Evolutionary conservation across 2,329 filamentous ascomycete genomes (phyloP), one percentile per base, ranked within the genome.

Genomic region (Hansfordia pulvinata): DNA sequence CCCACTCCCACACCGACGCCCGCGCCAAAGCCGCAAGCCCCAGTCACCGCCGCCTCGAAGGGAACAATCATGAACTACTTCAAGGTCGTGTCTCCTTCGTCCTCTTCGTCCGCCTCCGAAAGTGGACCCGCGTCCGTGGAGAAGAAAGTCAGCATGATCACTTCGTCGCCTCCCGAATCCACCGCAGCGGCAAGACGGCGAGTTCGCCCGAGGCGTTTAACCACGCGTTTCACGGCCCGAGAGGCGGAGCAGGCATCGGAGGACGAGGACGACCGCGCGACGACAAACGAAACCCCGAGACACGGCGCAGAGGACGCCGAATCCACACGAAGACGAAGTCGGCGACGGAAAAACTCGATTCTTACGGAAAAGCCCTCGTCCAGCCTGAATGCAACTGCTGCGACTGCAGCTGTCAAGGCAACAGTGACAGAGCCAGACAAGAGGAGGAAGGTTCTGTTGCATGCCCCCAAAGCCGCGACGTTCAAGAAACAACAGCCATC

Each of bases 231-330:
- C 13, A 12, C 30, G 17, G 20, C 21, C 1, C 31, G 20, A 29
- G 13, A 46, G 40, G 31, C 48, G 42, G 26, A 40, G 40, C 6
- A 41, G 52, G 26, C 44, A 50, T 20, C 37, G 54, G 1, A 53
- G 44, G 2, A 53, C 50, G 2, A 41, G 43, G 3, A 34, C 46
- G 9, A 26, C 19, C 10, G 29, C 28, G 14, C 31, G 33, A 15
- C 25, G 29, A 5, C 11, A 14, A 14, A 22, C n/a, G n/a, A n/a
- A n/a, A n/a, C n/a, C n/a, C n/a, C n/a, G n/a, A n/a, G n/a, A n/a
- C n/a, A n/a, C n/a, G n/a, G n/a, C n/a, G n/a, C n/a, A n/a, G n/a
- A n/a, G n/a, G n/a, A n/a, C n/a, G n/a, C n/a, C n/a, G n/a, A n/a
- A n/a, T n/a, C n/a, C n/a, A n/a, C n/a, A n/a, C n/a, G n/a, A n/a